Evolutionary conservation across 139 green algal genomes (phyloP).

Genomic region (Trebouxia sp.): DNA sequence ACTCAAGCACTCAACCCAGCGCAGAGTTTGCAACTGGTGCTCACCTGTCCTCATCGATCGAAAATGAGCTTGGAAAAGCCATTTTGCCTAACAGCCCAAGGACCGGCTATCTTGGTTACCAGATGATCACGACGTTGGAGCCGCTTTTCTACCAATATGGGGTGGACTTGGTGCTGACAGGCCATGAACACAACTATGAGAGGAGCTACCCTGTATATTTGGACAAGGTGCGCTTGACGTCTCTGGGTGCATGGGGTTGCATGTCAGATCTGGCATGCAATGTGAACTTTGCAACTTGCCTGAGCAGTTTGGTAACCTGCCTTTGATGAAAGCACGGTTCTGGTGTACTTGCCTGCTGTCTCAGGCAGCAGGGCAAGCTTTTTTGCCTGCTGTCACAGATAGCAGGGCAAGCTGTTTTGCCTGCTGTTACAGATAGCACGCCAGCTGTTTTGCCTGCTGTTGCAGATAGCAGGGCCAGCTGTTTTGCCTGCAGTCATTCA

Average conservation of each 20-base stretch:
- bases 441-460: no score
- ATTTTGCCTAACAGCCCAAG: background rate
- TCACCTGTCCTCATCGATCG: background rate
- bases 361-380: no score
- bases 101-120: background rate
- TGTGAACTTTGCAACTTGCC: no score
- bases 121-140: background rate
- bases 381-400: no score
- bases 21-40: background rate
- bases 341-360: no score
- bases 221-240: conserved; percentile 21
- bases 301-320: no score
- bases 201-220: conserved; percentile 31
- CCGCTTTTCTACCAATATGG: conserved; percentile 30
- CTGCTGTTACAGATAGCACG: no score
- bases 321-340: no score
- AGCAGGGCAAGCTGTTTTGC: no score
- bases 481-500: no score
- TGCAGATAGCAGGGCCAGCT: no score
- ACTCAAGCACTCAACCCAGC: conserved; percentile 1
- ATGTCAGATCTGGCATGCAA: background rate
- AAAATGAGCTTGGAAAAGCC: background rate
- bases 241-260: background rate
- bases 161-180: conserved; percentile 45
- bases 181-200: conserved; percentile 50